phyloP scores from a whole-genome alignment of 257 asterid species.

The Primulina eburnea region DNA sequence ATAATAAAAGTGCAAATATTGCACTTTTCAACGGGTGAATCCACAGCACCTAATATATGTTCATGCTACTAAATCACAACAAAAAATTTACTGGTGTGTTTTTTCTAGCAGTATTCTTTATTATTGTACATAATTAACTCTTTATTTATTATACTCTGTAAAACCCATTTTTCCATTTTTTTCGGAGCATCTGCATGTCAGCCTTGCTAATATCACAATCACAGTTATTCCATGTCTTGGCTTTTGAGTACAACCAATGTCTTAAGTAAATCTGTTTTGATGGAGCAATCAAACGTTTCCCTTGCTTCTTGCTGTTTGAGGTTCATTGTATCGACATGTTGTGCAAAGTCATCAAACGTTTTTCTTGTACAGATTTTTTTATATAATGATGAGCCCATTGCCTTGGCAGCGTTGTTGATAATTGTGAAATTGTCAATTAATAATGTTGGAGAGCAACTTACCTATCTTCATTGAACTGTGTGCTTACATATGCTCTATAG shows the following conservation, averaged over 20 bases:
- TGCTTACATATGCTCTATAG: too few species aligned
- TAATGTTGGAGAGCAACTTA: slow-evolving; percentile 1
- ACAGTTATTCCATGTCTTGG: not conserved
- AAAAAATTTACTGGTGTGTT: too few species aligned
- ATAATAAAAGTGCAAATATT: too few species aligned
- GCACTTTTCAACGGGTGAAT: not conserved
- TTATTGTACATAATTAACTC: not conserved
- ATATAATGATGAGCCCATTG: too few species aligned
- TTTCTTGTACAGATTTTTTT: too few species aligned
- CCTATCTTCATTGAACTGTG: too few species aligned
- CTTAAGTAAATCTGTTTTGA: not conserved
- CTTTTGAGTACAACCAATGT: too few species aligned
- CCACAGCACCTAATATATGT: not conserved
- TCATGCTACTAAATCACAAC: not conserved
- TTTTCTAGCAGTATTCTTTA: not conserved
- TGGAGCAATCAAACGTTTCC: not conserved
- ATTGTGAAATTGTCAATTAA: not conserved
- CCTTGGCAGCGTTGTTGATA: not conserved
- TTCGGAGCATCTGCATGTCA: not conserved
- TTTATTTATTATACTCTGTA: not conserved
- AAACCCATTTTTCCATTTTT: not conserved
- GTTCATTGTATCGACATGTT: not conserved
- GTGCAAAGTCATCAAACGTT: not conserved
- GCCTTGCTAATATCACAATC: not conserved
- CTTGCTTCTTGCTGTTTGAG: not conserved